phyloP scores from a whole-genome alignment of 2,329 filamentous ascomycete species.

The Aspergillus bombycis region DNA sequence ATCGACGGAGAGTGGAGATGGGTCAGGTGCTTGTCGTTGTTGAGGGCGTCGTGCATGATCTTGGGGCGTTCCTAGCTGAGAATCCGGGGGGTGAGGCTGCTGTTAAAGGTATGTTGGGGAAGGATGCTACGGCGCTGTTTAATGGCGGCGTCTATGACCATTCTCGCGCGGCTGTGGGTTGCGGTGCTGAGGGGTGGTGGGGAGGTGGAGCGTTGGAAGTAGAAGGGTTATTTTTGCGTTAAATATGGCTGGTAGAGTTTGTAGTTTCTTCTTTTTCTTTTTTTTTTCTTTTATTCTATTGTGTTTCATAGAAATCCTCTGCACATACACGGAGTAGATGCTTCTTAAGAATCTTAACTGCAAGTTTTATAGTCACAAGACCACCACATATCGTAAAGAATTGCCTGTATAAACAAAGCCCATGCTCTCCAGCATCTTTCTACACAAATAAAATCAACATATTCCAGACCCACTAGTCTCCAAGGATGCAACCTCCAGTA shows the following conservation, averaged over 20 bases:
- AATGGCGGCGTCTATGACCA: conserved; percentile 6
- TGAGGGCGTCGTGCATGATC: conserved; percentile 4
- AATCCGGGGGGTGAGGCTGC: conserved; percentile 2
- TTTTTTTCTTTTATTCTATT: too few species aligned
- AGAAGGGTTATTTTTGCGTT: background rate
- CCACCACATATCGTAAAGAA: background rate
- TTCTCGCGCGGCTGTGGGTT: conserved; percentile 1
- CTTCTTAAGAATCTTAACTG: background rate
- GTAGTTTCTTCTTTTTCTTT: background rate
- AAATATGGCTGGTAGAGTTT: background rate
- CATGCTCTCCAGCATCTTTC: too few species aligned
- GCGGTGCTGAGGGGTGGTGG: conserved; percentile 1
- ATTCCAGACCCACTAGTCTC: too few species aligned
- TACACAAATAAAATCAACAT: background rate
- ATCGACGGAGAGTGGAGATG: background rate
- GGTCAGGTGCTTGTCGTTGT: background rate
- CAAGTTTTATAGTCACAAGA: background rate
- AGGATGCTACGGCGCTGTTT: conserved; percentile 4
- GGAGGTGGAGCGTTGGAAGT: conserved; percentile 1
- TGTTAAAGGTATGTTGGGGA: background rate
- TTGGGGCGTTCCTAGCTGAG: background rate
- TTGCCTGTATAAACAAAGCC: background rate
- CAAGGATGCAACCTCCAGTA: background rate
- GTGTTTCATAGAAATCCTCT: too few species aligned
- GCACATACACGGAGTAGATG: background rate